Evolutionary conservation across 306 rosid species (phyloP).

Genomic region (Cucumis hystrix): DNA sequence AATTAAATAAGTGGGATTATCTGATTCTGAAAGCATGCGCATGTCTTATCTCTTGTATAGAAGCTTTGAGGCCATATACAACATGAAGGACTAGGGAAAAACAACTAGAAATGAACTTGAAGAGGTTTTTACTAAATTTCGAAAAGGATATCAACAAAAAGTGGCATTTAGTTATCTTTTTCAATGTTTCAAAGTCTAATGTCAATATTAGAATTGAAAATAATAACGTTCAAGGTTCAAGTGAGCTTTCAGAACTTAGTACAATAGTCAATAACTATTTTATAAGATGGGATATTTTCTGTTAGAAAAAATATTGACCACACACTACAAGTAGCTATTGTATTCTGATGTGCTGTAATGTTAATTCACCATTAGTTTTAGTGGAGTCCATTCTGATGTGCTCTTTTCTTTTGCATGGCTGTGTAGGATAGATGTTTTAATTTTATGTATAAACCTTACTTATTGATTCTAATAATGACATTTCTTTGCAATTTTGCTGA

Average conservation of each 20-base stretch:
- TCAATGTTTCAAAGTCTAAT: not conserved
- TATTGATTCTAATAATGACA: not conserved
- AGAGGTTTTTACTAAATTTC: not conserved
- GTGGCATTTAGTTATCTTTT: not conserved
- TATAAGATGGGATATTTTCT: not conserved
- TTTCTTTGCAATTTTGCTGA: not conserved
- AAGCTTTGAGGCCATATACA: not conserved
- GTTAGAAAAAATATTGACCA: not conserved
- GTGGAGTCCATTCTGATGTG: not conserved
- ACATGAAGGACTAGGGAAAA: not conserved
- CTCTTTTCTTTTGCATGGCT: not conserved
- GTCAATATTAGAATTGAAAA: not conserved
- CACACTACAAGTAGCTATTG: not conserved
- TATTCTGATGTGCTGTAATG: not conserved
- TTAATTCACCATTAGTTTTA: not conserved
- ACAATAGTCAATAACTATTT: not conserved
- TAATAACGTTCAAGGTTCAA: not conserved
- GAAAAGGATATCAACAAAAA: not conserved
- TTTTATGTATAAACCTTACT: not conserved
- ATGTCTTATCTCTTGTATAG: not conserved
- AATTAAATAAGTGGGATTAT: not conserved
- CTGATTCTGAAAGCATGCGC: conserved; percentile 1
- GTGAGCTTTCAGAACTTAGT: not conserved
- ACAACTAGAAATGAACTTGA: not conserved
- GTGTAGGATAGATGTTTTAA: not conserved